Percentiles rank a stretch among this genome's conserved stretches.
phyloP scores from a whole-genome alignment of 2,329 filamentous ascomycete genomes.

The Neopestalotiopsis sp. region DNA sequence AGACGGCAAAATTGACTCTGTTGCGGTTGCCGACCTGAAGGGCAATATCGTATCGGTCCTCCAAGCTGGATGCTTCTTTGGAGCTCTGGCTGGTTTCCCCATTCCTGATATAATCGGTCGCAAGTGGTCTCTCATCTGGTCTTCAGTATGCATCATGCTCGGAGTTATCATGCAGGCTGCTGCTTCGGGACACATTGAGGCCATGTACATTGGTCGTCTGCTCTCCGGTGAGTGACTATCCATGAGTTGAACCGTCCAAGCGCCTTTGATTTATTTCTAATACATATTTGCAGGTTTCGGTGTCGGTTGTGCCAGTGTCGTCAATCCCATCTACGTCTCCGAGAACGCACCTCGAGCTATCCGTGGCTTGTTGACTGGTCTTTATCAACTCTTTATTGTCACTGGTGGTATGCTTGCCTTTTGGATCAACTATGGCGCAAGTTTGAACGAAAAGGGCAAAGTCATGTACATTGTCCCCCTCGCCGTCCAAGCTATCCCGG shows the following conservation, averaged over 20 bases:
- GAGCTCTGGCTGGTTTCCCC: constrained; percentile 52
- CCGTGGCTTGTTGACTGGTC: constrained; percentile 48
- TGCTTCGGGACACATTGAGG: constrained; percentile 59
- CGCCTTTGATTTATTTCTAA: not conserved
- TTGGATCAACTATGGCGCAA: constrained; percentile 58
- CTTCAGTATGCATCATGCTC: constrained; percentile 59
- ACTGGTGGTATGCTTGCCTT: constrained; percentile 49
- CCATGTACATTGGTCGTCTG: constrained; percentile 68
- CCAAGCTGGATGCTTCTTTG: constrained; percentile 47
- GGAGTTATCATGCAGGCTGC: constrained; percentile 68
- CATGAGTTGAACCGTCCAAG: too few species aligned
- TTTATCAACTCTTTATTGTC: constrained; percentile 54
- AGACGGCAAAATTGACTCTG: constrained; percentile 35
- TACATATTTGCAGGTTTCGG: constrained; percentile 38
- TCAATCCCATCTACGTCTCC: constrained; percentile 52
- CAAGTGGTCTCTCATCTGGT: constrained; percentile 56
- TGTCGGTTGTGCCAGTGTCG: constrained; percentile 47
- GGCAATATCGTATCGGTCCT: constrained; percentile 70
- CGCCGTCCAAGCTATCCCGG: constrained; percentile 67
- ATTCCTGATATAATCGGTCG: constrained; percentile 60
- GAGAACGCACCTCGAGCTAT: constrained; percentile 51
- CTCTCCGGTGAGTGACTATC: constrained; percentile 43
- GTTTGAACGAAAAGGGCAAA: constrained; percentile 39
- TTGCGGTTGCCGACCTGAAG: constrained; percentile 58
- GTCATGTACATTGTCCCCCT: constrained; percentile 63